Evolutionary conservation across 768 basidiomycete species (phyloP).

Genomic region (Leccinum fibrillosum): DNA sequence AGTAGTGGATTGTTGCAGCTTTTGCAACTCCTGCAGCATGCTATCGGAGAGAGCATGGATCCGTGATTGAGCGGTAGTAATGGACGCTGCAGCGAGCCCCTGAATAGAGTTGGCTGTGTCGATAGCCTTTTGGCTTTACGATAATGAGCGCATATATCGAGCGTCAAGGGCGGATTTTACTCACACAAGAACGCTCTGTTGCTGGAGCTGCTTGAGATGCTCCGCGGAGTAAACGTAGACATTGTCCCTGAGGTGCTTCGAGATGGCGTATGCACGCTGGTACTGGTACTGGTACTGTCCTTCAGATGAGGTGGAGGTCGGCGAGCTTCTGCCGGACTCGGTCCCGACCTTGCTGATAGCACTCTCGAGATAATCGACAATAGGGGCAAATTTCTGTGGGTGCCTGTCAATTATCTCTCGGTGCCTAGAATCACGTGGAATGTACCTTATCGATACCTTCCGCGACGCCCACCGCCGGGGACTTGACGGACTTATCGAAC

Average conservation of each 20-base stretch:
- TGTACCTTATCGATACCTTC: slow-evolving; percentile 72
- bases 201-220: slow-evolving; percentile 67
- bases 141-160: slow-evolving; percentile 5
- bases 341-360: slow-evolving; percentile 48
- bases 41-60: slow-evolving; percentile 60
- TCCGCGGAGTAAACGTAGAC: slow-evolving; percentile 64
- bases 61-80: slow-evolving; percentile 51
- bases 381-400: slow-evolving; percentile 62
- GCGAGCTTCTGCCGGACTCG: slow-evolving; percentile 45
- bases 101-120: slow-evolving; percentile 65
- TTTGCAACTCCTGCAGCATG: slow-evolving; percentile 66
- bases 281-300: slow-evolving; percentile 61
- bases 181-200: slow-evolving; percentile 63
- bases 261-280: slow-evolving; percentile 67
- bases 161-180: slow-evolving; percentile 21
- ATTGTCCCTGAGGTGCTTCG: slow-evolving; percentile 60
- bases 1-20: slow-evolving; percentile 57
- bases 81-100: slow-evolving; percentile 53
- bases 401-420: slow-evolving; percentile 10
- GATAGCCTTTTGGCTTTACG: slow-evolving; percentile 60
- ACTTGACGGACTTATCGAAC: slow-evolving; percentile 62
- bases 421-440: slow-evolving; percentile 18
- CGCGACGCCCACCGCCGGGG: slow-evolving; percentile 58
- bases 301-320: slow-evolving; percentile 48
- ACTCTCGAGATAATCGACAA: slow-evolving; percentile 68